These are phyloP conservation scores for Cryphonectria parasitica DNA, from an alignment of 2,329 filamentous ascomycete species.

Conservation along the genomic window DNA sequence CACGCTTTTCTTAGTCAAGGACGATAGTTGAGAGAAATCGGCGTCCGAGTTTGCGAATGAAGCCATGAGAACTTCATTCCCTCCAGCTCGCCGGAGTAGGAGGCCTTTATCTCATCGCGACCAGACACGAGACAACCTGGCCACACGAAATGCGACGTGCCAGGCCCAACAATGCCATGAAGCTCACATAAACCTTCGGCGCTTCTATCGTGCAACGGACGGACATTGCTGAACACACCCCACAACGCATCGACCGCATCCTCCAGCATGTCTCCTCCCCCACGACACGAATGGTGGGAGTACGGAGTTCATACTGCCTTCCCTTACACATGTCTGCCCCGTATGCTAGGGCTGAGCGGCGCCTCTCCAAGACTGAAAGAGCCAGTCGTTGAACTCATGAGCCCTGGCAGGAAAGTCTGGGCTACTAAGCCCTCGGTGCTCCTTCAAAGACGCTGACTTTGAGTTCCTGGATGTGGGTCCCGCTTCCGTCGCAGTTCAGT, in stretches of 20 bases:
- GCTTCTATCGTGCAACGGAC: background rate
- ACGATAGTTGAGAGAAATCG: background rate
- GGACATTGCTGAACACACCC: background rate
- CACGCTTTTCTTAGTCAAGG: background rate
- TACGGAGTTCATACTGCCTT: background rate
- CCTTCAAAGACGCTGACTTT: slow-evolving; percentile 1
- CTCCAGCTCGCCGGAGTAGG: background rate
- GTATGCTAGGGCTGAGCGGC: slow-evolving; percentile 1
- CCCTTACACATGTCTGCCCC: slow-evolving; percentile 6
- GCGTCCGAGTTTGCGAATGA: background rate
- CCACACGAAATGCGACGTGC: background rate
- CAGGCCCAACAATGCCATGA: background rate
- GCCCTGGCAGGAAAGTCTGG: background rate
- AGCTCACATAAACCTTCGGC: background rate
- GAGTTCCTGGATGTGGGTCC: background rate
- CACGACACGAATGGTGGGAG: background rate
- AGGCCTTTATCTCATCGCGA: background rate
- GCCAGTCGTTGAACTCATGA: background rate
- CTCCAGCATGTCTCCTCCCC: background rate
- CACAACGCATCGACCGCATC: background rate
- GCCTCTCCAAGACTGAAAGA: background rate
- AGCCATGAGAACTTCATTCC: background rate
- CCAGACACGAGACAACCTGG: background rate
- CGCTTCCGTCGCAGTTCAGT: background rate
- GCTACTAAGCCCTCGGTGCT: slow-evolving; percentile 6